Evolutionary conservation across 192 early-diverging fungal species (phyloP).

Genomic region (Entomortierella beljakovae): DNA sequence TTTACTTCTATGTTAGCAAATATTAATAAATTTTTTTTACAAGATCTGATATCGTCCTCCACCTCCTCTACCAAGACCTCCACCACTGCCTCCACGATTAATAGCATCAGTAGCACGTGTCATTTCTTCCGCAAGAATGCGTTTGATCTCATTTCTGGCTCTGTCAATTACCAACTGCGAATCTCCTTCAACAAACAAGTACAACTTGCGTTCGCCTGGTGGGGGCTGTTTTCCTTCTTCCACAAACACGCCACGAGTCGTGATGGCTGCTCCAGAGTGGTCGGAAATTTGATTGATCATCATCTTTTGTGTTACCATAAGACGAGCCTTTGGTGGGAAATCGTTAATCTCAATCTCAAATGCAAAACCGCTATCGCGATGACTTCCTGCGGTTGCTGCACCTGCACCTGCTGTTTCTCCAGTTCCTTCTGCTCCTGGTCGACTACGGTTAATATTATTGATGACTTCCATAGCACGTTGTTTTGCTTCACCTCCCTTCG

Average conservation of each 20-base stretch:
- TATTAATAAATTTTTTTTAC: not conserved
- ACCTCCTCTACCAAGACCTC: constrained; percentile 23
- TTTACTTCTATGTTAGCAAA: no score
- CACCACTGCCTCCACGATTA: constrained; percentile 55
- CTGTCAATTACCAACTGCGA: constrained; percentile 89
- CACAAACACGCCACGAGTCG: constrained; percentile 92
- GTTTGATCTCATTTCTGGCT: constrained; percentile 93
- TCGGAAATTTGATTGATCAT: constrained; percentile 92
- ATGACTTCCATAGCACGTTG: constrained; percentile 50
- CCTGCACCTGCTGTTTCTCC: constrained; percentile 70
- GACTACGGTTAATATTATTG: constrained; percentile 37
- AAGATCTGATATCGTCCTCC: constrained; percentile 27
- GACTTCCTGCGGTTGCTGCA: constrained; percentile 53
- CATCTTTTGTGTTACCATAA: constrained; percentile 94
- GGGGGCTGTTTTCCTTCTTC: constrained; percentile 84
- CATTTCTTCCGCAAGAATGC: constrained; percentile 91
- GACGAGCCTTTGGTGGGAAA: constrained; percentile 94
- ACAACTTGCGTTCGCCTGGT: constrained; percentile 88
- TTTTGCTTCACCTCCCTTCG: constrained; percentile 33
- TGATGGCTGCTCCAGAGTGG: constrained; percentile 94
- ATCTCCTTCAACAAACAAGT: constrained; percentile 96
- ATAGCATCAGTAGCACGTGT: constrained; percentile 77
- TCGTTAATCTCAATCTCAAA: constrained; percentile 98
- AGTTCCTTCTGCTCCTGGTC: constrained; percentile 66
- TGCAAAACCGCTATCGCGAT: constrained; percentile 67